Conservation (phyloP, 73 alveolate species). For the Blepharisma stoltei region DNA sequence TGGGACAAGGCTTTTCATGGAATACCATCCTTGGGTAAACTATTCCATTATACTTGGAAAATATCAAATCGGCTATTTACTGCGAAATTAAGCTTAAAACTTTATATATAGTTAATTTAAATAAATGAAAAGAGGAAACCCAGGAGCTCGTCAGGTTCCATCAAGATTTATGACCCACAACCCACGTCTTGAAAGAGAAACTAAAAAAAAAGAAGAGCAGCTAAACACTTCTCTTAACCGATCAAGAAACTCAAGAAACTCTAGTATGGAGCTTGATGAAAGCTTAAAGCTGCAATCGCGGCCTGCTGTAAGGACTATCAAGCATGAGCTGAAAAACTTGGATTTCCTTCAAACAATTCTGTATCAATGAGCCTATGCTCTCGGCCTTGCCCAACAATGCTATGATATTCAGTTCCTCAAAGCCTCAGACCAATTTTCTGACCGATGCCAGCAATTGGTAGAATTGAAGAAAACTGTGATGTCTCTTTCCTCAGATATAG, state of each 20-base stretch:
- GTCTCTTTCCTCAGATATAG: neutral
- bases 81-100: too few relatives aligned
- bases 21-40: slow-evolving; percentile 69
- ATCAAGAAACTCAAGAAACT: too few relatives aligned
- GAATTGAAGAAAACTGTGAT: neutral
- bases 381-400: neutral
- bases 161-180: too few relatives aligned
- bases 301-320: neutral
- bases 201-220: too few relatives aligned
- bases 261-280: too few relatives aligned
- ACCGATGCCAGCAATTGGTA: slow-evolving; percentile 2
- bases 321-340: slow-evolving; percentile 18
- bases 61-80: slow-evolving; percentile 48
- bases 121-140: too few relatives aligned
- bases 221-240: too few relatives aligned
- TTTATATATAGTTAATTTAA: too few relatives aligned
- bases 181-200: too few relatives aligned
- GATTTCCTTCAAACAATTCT: slow-evolving; percentile 1
- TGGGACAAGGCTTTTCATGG: slow-evolving; percentile 59
- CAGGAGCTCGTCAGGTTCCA: too few relatives aligned
- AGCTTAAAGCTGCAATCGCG: too few relatives aligned
- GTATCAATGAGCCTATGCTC: neutral
- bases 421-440: neutral
- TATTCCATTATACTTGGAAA: slow-evolving; percentile 51
- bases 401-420: neutral